Evolutionary conservation across 371 early-diverging fungal genomes (phyloP).

Genomic region (Rhizopus stolonifer): DNA sequence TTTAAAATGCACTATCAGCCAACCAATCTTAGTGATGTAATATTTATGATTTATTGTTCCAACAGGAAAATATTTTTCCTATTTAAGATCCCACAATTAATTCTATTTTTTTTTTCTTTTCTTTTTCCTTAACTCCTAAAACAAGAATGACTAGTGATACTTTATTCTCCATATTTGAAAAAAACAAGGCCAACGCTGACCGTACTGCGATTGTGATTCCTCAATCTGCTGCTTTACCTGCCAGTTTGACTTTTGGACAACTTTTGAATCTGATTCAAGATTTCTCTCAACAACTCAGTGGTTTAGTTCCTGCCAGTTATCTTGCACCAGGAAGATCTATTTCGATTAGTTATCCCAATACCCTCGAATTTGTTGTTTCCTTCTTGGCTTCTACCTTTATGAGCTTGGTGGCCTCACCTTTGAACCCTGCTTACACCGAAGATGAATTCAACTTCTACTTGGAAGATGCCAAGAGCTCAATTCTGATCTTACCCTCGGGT

Average conservation of each 20-base stretch:
- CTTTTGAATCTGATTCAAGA: conserved; percentile 35
- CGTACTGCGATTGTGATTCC: conserved; percentile 47
- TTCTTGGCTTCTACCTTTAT: conserved; percentile 69
- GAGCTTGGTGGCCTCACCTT: conserved; percentile 72
- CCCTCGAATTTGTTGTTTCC: conserved; percentile 64
- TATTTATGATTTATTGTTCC: conserved; percentile 2
- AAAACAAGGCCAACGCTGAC: conserved; percentile 10
- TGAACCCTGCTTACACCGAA: conserved; percentile 74
- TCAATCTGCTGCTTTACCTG: conserved; percentile 31
- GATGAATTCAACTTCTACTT: conserved; percentile 81
- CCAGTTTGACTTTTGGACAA: conserved; percentile 33
- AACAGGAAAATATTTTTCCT: no score
- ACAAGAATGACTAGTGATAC: conserved; percentile 11
- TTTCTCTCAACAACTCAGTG: conserved; percentile 36
- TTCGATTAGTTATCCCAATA: conserved; percentile 72
- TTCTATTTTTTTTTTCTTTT: not conserved
- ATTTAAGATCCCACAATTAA: not conserved
- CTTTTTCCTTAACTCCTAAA: not conserved
- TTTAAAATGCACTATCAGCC: not conserved
- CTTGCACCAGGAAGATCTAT: conserved; percentile 62
- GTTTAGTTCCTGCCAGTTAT: conserved; percentile 25
- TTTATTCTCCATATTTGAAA: conserved; percentile 28
- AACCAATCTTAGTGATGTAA: conserved; percentile 8
- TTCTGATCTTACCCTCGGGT: conserved; percentile 66
- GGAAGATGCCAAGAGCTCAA: conserved; percentile 65